Conservation (phyloP, 2,329 filamentous ascomycete species). For the Cladophialophora chaetospira region DNA sequence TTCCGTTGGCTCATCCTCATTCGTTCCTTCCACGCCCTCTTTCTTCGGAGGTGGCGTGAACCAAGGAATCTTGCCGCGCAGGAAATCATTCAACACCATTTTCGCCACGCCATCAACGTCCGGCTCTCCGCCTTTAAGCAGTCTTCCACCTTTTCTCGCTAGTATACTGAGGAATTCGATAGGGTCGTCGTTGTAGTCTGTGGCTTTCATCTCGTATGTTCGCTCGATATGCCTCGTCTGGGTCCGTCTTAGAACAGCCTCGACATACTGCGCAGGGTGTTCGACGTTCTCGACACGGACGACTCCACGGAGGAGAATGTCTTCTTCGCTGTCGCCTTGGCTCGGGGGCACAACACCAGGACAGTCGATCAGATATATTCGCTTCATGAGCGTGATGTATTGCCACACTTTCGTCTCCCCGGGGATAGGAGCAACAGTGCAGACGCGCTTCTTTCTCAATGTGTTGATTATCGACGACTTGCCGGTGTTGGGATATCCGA, state of each 20-base stretch:
- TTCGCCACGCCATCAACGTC: constrained; percentile 94
- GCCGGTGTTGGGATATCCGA: constrained; percentile 89
- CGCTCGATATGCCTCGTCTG: constrained; percentile 87
- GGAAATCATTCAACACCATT: constrained; percentile 95
- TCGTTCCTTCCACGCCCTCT: constrained; percentile 37
- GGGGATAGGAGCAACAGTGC: constrained; percentile 89
- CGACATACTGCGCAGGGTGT: constrained; percentile 93
- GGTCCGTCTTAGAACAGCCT: constrained; percentile 75
- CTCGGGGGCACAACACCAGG: constrained; percentile 94
- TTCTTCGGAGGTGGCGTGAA: constrained; percentile 75
- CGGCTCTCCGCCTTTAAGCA: constrained; percentile 90
- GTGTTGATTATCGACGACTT: constrained; percentile 99
- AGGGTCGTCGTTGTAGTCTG: constrained; percentile 67
- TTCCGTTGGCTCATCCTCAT: constrained; percentile 51
- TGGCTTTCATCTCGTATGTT: constrained; percentile 77
- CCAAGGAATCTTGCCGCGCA: constrained; percentile 95
- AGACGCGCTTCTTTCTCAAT: constrained; percentile 88
- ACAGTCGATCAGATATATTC: constrained; percentile 94
- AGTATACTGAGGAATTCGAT: constrained; percentile 84
- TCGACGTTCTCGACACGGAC: constrained; percentile 95
- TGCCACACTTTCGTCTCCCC: constrained; percentile 99
- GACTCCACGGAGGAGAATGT: constrained; percentile 86
- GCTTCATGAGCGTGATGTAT: constrained; percentile 92
- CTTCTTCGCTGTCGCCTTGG: constrained; percentile 77
- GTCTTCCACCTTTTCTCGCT: constrained; percentile 80